Evolutionary conservation across 768 basidiomycete genomes (phyloP).

Genomic region (Psilocybe tampanensis): DNA sequence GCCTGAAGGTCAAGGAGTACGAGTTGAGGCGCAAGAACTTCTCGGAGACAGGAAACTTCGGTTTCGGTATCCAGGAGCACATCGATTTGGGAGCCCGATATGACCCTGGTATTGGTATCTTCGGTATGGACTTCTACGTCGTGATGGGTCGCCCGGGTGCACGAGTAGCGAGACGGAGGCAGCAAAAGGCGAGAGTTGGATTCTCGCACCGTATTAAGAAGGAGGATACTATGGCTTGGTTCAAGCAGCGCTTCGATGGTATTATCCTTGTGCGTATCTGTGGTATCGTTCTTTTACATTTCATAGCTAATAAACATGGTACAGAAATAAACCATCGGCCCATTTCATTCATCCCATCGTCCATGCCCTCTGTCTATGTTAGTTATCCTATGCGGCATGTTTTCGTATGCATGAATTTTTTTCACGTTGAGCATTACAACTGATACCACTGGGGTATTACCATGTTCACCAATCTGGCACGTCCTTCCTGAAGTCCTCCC

Average conservation of each 20-base stretch:
- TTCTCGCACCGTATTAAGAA: constrained; percentile 90
- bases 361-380: constrained; percentile 33
- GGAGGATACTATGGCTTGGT: constrained; percentile 97
- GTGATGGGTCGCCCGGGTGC: constrained; percentile 97
- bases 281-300: background rate
- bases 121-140: constrained; percentile 99
- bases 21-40: constrained; percentile 97
- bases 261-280: constrained; percentile 79
- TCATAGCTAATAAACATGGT: constrained; percentile 13
- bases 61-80: constrained; percentile 99
- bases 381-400: constrained; percentile 32
- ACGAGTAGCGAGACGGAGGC: constrained; percentile 89
- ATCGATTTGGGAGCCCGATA: constrained; percentile 99
- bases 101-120: constrained; percentile 98
- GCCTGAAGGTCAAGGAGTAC: constrained; percentile 99
- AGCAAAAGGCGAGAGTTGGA: constrained; percentile 85
- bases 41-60: constrained; percentile 99
- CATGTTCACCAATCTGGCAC: background rate
- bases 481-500: background rate
- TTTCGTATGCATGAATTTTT: constrained; percentile 31
- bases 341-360: constrained; percentile 19
- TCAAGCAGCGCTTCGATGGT: constrained; percentile 99
- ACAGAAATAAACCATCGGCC: constrained; percentile 36
- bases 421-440: constrained; percentile 17
- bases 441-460: background rate